Percentiles rank a stretch among this genome's conserved stretches.
phyloP scores from a whole-genome alignment of 176 grass and related monocot species.

The Musa itinerans region DNA sequence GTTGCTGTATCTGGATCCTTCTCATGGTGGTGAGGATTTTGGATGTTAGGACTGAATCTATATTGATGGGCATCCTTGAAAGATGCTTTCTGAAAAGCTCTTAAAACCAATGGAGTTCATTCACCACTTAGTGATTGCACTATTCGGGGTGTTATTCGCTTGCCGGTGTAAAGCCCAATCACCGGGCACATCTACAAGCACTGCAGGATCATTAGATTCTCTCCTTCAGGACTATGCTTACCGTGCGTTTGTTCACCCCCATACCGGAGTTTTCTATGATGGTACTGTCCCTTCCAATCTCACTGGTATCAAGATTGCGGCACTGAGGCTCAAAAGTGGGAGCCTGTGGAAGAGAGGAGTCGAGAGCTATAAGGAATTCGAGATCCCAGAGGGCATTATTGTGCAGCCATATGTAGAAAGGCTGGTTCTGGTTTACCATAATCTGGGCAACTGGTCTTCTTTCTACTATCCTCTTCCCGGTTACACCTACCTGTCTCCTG shows the following conservation, averaged over 20 bases:
- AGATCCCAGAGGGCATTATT: conserved; percentile 43
- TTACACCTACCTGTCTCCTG: conserved; percentile 69
- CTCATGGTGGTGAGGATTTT: neutral
- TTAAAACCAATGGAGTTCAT: conserved; percentile 22
- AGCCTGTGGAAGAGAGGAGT: conserved; percentile 54
- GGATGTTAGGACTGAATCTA: neutral
- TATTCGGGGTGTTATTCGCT: conserved; percentile 20
- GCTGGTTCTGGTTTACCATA: conserved; percentile 72
- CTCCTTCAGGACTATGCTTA: conserved; percentile 73
- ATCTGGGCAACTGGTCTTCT: conserved; percentile 39
- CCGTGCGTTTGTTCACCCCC: conserved; percentile 45
- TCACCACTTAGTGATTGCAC: conserved; percentile 13
- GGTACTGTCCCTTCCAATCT: conserved; percentile 46
- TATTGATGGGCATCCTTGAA: neutral
- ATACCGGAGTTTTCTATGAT: conserved; percentile 58
- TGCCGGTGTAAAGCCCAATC: conserved; percentile 26
- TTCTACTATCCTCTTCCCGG: conserved; percentile 62
- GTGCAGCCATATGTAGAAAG: conserved; percentile 72
- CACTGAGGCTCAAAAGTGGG: conserved; percentile 67
- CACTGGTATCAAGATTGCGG: conserved; percentile 46
- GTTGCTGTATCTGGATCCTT: neutral
- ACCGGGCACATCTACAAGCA: neutral
- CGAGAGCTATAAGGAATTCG: conserved; percentile 43
- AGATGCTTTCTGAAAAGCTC: neutral
- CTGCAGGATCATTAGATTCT: conserved; percentile 48